A percentile compares a stretch with the other conserved stretches of the same genome.
These are phyloP conservation scores for Aspergillus sp. DNA, from an alignment of 2,329 filamentous ascomycete species.

Conservation along the genomic window DNA sequence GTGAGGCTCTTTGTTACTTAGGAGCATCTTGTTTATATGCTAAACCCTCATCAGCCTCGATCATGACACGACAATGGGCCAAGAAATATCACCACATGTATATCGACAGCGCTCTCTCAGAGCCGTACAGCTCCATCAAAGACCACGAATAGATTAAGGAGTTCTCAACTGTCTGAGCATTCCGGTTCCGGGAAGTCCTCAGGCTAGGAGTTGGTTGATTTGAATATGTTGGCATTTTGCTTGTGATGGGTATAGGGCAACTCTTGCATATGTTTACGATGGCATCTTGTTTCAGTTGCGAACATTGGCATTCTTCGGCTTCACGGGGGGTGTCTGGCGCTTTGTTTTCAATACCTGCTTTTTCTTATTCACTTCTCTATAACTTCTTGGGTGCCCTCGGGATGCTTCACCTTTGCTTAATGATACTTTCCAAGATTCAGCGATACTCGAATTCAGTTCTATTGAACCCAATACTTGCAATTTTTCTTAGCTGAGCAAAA, in stretches of 20 bases:
- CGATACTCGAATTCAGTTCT: slow-evolving; percentile 14
- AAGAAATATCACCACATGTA: slow-evolving; percentile 65
- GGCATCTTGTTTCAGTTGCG: slow-evolving; percentile 35
- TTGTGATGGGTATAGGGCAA: slow-evolving; percentile 41
- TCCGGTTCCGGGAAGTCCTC: slow-evolving; percentile 15
- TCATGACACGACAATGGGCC: slow-evolving; percentile 88
- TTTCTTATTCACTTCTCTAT: slow-evolving; percentile 14
- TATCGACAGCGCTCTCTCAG: slow-evolving; percentile 33
- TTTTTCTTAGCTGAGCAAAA: not conserved
- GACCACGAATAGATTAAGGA: slow-evolving; percentile 30
- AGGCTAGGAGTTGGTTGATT: slow-evolving; percentile 31
- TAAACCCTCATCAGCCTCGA: slow-evolving; percentile 65
- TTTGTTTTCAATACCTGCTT: slow-evolving; percentile 22
- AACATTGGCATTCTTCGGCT: slow-evolving; percentile 36
- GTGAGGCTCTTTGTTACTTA: slow-evolving; percentile 54
- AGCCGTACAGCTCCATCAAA: slow-evolving; percentile 34
- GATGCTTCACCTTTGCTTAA: slow-evolving; percentile 25
- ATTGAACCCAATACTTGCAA: not conserved
- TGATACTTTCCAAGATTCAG: slow-evolving; percentile 29
- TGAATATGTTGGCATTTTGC: slow-evolving; percentile 42
- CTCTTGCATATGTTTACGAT: slow-evolving; percentile 43
- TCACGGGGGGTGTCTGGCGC: slow-evolving; percentile 36
- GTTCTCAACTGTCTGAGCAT: slow-evolving; percentile 26
- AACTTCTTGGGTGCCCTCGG: slow-evolving; percentile 24
- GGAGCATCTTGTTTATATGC: not conserved